Evolutionary conservation across 257 asterid species (phyloP).

Genomic region (Lavandula angustifolia): DNA sequence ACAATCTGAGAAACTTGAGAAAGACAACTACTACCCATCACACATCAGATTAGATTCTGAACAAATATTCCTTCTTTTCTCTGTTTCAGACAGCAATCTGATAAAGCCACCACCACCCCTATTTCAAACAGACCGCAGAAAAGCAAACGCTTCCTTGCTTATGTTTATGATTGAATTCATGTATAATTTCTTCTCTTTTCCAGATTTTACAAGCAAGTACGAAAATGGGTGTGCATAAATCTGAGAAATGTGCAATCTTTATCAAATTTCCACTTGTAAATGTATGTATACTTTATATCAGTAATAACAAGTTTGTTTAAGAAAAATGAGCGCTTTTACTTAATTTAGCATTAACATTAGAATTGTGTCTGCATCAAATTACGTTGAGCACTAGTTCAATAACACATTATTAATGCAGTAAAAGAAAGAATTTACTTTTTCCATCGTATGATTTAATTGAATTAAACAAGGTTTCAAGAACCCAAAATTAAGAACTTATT

Average conservation of each 20-base stretch:
- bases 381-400: no score
- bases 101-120: conserved; percentile 55
- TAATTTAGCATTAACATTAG: no score
- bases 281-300: no score
- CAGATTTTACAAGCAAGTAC: conserved; percentile 1
- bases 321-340: no score
- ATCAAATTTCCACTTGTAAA: conserved; percentile 29
- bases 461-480: no score
- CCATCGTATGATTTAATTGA: no score
- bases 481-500: no score
- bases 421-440: no score
- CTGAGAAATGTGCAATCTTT: conserved; percentile 41
- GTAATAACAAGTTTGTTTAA: no score
- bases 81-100: conserved; percentile 51
- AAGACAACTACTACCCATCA: conserved; percentile 47
- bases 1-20: conserved; percentile 37
- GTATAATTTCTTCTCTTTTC: neutral
- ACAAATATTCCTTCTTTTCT: conserved; percentile 38
- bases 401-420: no score
- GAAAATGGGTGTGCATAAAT: conserved; percentile 23
- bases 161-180: conserved; percentile 32
- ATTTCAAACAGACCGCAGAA: conserved; percentile 54
- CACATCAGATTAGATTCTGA: conserved; percentile 60
- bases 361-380: no score
- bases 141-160: conserved; percentile 55